Evolutionary conservation across 2,329 filamentous ascomycete species (phyloP), one percentile per base, ranked within the genome.

Genomic region (Aspergillus fructus): DNA sequence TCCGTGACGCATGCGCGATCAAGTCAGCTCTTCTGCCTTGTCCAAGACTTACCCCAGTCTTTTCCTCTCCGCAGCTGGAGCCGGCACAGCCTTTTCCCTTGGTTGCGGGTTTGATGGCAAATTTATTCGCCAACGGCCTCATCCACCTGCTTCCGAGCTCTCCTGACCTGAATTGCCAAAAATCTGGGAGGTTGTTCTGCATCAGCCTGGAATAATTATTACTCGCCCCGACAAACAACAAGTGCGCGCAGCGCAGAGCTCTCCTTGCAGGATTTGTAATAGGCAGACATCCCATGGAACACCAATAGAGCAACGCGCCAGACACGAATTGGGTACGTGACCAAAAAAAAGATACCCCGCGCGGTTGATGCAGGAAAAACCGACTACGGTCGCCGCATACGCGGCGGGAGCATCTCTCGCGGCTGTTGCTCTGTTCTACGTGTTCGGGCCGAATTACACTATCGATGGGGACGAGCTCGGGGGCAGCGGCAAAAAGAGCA

Each of bases 371-470:
- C 90, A 89, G 68, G 90, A 94, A 72, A 92, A 89, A 79, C 87
- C 87, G 55, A 83, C 91, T 58, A 92, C 89, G 7, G 89, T 94
- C 67, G 91, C 91, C 66, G 91, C 91, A 45, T 99, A 99, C 77
- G 94, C 94, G 69, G 94, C 93, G 59, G 93, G 93, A 66, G 94
- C 93, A 59, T 96, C 93, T 54, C 88, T 99, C 62, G 94, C 94
- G 55, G 94, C 94, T 61, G 90, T 96, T 62, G 93, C 94, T 33
- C 85, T 97, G 57, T 90, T 97, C 73, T 99, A 97, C 76, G 93
- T 97, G 66, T 97, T 99, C 76, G 92, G 89, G 8, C 94, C 94
- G n/a, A 97, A 93, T 52, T 97, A 93, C 76, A 90, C 96, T 68
- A 88, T 97, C 73, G 93, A 99, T 76, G 87, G 88, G 70, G 89